Conservation (phyloP, 306 rosid genomes). For the Acmispon strigosus region DNA sequence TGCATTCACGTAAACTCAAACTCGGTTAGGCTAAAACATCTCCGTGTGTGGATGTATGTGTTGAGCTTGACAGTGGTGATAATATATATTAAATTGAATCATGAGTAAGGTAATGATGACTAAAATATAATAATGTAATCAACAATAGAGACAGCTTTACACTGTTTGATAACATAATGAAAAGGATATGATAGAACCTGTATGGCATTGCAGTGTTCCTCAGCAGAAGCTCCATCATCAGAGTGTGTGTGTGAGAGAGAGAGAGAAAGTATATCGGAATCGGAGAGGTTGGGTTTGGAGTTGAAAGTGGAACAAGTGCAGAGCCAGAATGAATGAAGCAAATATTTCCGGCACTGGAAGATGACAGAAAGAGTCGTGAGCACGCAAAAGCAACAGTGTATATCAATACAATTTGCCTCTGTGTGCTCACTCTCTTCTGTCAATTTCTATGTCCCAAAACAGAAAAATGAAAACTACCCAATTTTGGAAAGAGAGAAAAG, state of each 20-base stretch:
- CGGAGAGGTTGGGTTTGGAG: neutral
- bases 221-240: too few species aligned
- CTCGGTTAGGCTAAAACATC: too few species aligned
- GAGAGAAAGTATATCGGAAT: neutral
- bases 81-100: slow-evolving; percentile 4
- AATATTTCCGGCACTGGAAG: slow-evolving; percentile 33
- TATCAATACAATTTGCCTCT: slow-evolving; percentile 50
- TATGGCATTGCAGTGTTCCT: neutral
- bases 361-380: slow-evolving; percentile 87
- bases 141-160: neutral
- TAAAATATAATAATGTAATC: neutral
- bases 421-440: slow-evolving; percentile 99
- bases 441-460: slow-evolving; percentile 68
- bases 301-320: slow-evolving; percentile 1
- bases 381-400: slow-evolving; percentile 78
- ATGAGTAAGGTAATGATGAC: neutral
- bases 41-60: too few species aligned
- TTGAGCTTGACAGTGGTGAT: too few species aligned
- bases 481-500: slow-evolving; percentile 8
- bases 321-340: slow-evolving; percentile 7
- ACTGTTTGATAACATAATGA: slow-evolving; percentile 34
- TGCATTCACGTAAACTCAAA: too few species aligned
- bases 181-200: slow-evolving; percentile 18
- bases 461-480: slow-evolving; percentile 11
- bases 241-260: neutral